Percentiles rank a stretch among this genome's conserved stretches.
Conservation (phyloP, 805 yeast genomes). For the Ogataea chonburiensis region DNA sequence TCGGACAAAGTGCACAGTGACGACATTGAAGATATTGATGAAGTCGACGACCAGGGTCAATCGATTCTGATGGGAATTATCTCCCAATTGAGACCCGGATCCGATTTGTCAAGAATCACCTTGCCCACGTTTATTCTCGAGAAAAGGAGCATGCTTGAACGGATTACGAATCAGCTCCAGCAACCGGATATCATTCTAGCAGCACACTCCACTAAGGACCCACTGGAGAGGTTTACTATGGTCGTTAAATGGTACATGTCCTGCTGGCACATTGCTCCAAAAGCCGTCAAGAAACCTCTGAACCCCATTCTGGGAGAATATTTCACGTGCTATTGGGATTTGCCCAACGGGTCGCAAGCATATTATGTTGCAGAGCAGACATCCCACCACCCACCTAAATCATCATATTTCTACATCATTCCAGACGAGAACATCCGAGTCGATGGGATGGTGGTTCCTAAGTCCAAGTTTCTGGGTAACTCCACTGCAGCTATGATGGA, state of each 20-base stretch:
- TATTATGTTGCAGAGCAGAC: slow-evolving; percentile 92
- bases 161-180: slow-evolving; percentile 84
- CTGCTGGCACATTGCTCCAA: slow-evolving; percentile 98
- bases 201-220: slow-evolving; percentile 62
- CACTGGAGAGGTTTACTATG: slow-evolving; percentile 64
- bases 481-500: slow-evolving; percentile 98
- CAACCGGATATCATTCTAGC: slow-evolving; percentile 72
- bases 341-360: slow-evolving; percentile 64
- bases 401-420: slow-evolving; percentile 83
- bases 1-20: slow-evolving; percentile 17
- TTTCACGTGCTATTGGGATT: slow-evolving; percentile 90
- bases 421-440: slow-evolving; percentile 80
- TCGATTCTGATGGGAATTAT: slow-evolving; percentile 84
- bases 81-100: slow-evolving; percentile 88
- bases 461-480: slow-evolving; percentile 86
- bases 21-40: slow-evolving; percentile 76
- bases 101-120: slow-evolving; percentile 86
- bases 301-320: slow-evolving; percentile 94
- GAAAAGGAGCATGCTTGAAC: slow-evolving; percentile 92
- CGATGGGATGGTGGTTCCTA: slow-evolving; percentile 87
- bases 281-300: slow-evolving; percentile 95
- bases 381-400: slow-evolving; percentile 97
- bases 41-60: slow-evolving; percentile 87
- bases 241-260: slow-evolving; percentile 89
- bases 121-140: slow-evolving; percentile 94